These are phyloP conservation scores for Cucurbita moschata DNA, from an alignment of 306 rosid genomes.

Conservation along the genomic window DNA sequence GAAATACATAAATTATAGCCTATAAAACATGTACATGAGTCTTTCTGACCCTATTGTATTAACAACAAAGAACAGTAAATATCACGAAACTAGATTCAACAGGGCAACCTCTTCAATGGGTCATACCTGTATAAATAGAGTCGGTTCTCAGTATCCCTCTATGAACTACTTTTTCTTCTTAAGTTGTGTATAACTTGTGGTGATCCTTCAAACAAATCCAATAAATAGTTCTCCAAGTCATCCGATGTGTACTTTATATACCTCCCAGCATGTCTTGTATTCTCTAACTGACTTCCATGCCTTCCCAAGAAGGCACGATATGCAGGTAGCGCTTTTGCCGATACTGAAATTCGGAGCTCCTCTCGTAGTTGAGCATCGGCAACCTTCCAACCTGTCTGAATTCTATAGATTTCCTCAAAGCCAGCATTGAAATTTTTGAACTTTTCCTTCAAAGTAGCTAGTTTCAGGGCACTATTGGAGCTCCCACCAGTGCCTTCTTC, in stretches of 20 bases:
- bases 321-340: slow-evolving; percentile 88
- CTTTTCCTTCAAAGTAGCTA: slow-evolving; percentile 72
- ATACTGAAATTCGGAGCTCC: slow-evolving; percentile 69
- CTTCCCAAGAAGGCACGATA: slow-evolving; percentile 87
- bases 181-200: slow-evolving; percentile 63
- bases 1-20: slow-evolving; percentile 5
- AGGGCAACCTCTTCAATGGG: slow-evolving; percentile 8
- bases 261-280: slow-evolving; percentile 66
- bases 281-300: slow-evolving; percentile 68
- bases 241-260: slow-evolving; percentile 79
- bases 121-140: neutral
- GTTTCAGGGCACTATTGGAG: slow-evolving; percentile 58
- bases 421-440: slow-evolving; percentile 79
- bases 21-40: slow-evolving; percentile 5
- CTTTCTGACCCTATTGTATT: neutral
- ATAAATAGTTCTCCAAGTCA: slow-evolving; percentile 66
- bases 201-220: slow-evolving; percentile 77
- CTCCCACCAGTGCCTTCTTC: slow-evolving; percentile 85
- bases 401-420: slow-evolving; percentile 74
- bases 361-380: slow-evolving; percentile 78
- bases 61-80: slow-evolving; percentile 1
- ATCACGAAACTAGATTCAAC: neutral
- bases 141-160: slow-evolving; percentile 4
- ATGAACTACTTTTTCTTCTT: slow-evolving; percentile 61
- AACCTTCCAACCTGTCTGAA: slow-evolving; percentile 93